These are phyloP conservation scores for Rhinocladiella similis DNA, from an alignment of 2,329 filamentous ascomycete species.

Conservation along the genomic window DNA sequence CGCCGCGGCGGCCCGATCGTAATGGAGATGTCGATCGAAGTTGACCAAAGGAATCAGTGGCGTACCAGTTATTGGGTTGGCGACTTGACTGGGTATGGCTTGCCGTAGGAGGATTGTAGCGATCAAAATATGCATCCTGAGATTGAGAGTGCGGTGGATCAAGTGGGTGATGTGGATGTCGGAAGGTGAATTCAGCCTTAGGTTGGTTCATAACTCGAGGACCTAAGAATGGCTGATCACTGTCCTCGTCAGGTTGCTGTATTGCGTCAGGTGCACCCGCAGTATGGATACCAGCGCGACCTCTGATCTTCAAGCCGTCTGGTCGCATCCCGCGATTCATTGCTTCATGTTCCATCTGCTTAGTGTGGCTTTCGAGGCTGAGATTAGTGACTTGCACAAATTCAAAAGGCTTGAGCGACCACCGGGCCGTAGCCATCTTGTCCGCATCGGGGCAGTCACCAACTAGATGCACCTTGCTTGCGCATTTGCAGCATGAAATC, in stretches of 20 bases:
- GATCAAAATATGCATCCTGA: slow-evolving; percentile 3
- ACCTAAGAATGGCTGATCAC: slow-evolving; percentile 34
- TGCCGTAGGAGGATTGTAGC: slow-evolving; percentile 7
- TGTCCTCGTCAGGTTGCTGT: slow-evolving; percentile 31
- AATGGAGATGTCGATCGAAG: slow-evolving; percentile 17
- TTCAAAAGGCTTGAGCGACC: slow-evolving; percentile 40
- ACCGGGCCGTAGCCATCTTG: slow-evolving; percentile 37
- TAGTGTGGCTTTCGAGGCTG: slow-evolving; percentile 31
- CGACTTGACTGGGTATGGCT: slow-evolving; percentile 1
- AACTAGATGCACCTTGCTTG: slow-evolving; percentile 43
- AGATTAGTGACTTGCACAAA: slow-evolving; percentile 41
- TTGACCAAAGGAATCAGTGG: slow-evolving; percentile 26
- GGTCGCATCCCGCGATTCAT: slow-evolving; percentile 26
- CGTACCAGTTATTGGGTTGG: slow-evolving; percentile 19
- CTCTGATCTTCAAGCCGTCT: slow-evolving; percentile 38
- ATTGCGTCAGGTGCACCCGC: slow-evolving; percentile 8
- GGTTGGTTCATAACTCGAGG: slow-evolving; percentile 21
- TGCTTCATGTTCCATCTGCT: slow-evolving; percentile 26
- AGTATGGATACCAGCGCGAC: slow-evolving; percentile 37
- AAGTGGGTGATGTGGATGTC: slow-evolving; percentile 8
- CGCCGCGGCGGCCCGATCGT: background rate
- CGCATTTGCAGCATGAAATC: slow-evolving; percentile 46
- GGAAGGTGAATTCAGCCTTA: slow-evolving; percentile 6
- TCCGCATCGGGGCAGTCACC: slow-evolving; percentile 44
- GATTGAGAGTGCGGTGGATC: background rate